Evolutionary conservation across 2,329 filamentous ascomycete genomes (phyloP).

Genomic region (Colletotrichum costaricense): DNA sequence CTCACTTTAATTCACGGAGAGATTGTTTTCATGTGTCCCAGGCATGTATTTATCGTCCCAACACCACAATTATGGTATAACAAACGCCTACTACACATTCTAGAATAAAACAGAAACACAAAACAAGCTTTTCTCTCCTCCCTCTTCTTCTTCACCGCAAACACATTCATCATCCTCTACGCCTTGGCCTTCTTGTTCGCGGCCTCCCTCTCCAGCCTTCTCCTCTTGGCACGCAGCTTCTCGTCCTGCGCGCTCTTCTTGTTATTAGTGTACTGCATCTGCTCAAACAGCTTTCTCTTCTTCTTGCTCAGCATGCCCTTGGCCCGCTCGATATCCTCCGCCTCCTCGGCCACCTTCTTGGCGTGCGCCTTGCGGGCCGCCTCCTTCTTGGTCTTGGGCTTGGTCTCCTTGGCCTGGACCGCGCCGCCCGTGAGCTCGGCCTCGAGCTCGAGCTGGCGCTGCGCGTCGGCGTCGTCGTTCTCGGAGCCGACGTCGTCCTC

Average conservation of each 20-base stretch:
- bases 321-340: constrained; percentile 89
- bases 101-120: constrained; percentile 10
- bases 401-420: constrained; percentile 61
- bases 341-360: constrained; percentile 79
- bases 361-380: constrained; percentile 76
- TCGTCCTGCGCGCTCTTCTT: constrained; percentile 92
- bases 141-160: not conserved
- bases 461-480: constrained; percentile 71
- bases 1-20: too few relatives aligned
- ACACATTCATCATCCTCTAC: not conserved
- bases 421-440: constrained; percentile 84
- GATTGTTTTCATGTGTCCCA: not conserved
- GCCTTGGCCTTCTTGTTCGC: constrained; percentile 48
- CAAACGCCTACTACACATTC: constrained; percentile 33
- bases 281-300: constrained; percentile 97
- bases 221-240: constrained; percentile 87
- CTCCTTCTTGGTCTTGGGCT: constrained; percentile 73
- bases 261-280: constrained; percentile 96
- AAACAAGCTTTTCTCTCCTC: constrained; percentile 2
- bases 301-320: constrained; percentile 99
- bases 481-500: constrained; percentile 52
- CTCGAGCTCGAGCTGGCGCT: constrained; percentile 90
- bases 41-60: constrained; percentile 31
- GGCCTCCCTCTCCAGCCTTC: constrained; percentile 82
- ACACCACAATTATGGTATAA: constrained; percentile 37